Conservation (phyloP, 2,329 filamentous ascomycete genomes). For the Alternaria conjuncta region DNA sequence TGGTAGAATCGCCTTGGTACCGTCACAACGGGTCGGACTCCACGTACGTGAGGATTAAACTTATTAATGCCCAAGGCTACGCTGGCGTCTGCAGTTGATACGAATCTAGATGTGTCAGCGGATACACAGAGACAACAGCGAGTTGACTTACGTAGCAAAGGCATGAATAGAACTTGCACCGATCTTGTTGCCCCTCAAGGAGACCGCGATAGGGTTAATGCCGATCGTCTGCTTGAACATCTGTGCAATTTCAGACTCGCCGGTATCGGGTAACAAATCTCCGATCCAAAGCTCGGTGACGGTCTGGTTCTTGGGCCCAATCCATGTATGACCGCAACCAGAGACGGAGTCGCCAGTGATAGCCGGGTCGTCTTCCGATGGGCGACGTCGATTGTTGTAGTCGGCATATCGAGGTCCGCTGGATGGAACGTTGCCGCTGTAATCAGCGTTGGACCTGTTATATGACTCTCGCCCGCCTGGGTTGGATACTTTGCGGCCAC, state of each 20-base stretch:
- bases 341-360: conserved; percentile 25
- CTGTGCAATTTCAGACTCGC: conserved; percentile 16
- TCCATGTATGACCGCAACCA: conserved; percentile 38
- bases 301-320: conserved; percentile 35
- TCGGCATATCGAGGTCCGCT: conserved; percentile 5
- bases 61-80: conserved; percentile 17
- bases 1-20: conserved; percentile 33
- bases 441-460: conserved; percentile 15
- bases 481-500: conserved; percentile 31
- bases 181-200: conserved; percentile 2
- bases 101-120: conserved; percentile 26
- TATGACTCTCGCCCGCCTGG: conserved; percentile 17
- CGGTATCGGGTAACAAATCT: conserved; percentile 26
- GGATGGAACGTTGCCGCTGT: conserved; percentile 1
- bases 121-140: neutral
- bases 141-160: conserved; percentile 24
- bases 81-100: conserved; percentile 16
- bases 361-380: conserved; percentile 20
- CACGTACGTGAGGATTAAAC: conserved; percentile 13
- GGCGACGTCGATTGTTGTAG: neutral
- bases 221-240: conserved; percentile 25
- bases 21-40: conserved; percentile 17
- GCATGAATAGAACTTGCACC: conserved; percentile 16
- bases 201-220: conserved; percentile 13
- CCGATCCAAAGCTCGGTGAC: conserved; percentile 38